Conservation (phyloP, 202 grass and related monocot species). For the Schoenoplectus tabernaemontani region DNA sequence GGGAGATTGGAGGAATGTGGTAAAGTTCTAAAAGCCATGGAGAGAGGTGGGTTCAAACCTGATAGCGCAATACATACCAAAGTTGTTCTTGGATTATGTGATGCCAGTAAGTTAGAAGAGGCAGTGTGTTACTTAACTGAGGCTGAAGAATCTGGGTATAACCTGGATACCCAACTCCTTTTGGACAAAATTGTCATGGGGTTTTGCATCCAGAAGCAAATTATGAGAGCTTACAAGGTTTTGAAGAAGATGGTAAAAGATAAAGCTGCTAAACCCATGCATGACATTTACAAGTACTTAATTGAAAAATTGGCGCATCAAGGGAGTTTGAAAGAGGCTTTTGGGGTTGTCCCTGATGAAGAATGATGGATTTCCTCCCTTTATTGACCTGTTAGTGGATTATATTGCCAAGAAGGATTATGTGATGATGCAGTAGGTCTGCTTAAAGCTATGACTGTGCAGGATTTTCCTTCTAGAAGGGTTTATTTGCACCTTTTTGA, state of each 20-base stretch:
- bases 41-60: slow-evolving; percentile 52
- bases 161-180: slow-evolving; percentile 30
- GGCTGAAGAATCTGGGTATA: slow-evolving; percentile 46
- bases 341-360: slow-evolving; percentile 60
- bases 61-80: slow-evolving; percentile 38
- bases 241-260: slow-evolving; percentile 39
- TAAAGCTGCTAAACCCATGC: slow-evolving; percentile 40
- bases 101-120: slow-evolving; percentile 43
- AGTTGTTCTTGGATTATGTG: slow-evolving; percentile 51
- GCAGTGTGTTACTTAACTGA: slow-evolving; percentile 33
- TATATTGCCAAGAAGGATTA: slow-evolving; percentile 60
- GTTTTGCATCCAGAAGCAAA: slow-evolving; percentile 38
- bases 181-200: slow-evolving; percentile 48
- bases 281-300: slow-evolving; percentile 67
- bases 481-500: slow-evolving; percentile 45
- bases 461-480: slow-evolving; percentile 50
- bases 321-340: slow-evolving; percentile 51
- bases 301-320: slow-evolving; percentile 46
- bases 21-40: slow-evolving; percentile 62
- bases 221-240: slow-evolving; percentile 45
- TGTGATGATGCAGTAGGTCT: slow-evolving; percentile 47
- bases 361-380: slow-evolving; percentile 41
- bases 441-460: slow-evolving; percentile 45
- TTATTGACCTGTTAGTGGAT: slow-evolving; percentile 40
- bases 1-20: slow-evolving; percentile 59